Base-by-base conservation (phyloP, 495 filamentous ascomycete species). In the Coniosporium apollinis region DNA sequence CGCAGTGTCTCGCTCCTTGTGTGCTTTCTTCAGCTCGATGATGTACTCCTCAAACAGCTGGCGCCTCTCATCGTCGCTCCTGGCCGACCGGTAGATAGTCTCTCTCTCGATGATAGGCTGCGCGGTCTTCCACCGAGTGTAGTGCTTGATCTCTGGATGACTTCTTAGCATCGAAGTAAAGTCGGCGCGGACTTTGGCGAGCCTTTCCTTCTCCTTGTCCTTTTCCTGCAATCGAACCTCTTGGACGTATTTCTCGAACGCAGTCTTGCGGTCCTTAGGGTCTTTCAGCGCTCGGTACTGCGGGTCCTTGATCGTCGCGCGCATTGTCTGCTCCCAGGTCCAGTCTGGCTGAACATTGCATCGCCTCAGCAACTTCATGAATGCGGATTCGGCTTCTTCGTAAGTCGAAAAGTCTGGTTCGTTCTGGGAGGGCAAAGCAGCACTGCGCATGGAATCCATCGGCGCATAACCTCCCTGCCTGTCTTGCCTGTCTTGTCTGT, bases 121-220 rank as follows among this genome's bases (percentile, higher is more conserved):
- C 38, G 86, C 86, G 20, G 81, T 94, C 67, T 82, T 94, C 91
- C 91, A 97, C 37, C 86, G 79, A 39, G 86, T 94, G 58, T 93
- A 96, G 46, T 93, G 75, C 59, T 87, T 91, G 54, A 99, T 96
- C 61, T 96, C 89, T 48, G 86, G 83, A 56, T 96, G 91, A 42
- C 84, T 86, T 55, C 77, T 82, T 45, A 96, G 66, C 89, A 99
- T 99, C 36, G 76, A 86, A 47, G 74, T 77, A 61, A 96, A 99
- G 62, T 96, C 87, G 55, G 80, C 67, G 43, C 84, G 82, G 46
- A 96, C 69, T 59, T 94, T 96, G 47, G 83, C 72, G 51, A 91
- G 72, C 61, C 89, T 78, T 61, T 94, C 89, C 58, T 89, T 89
- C 51, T 84, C 85, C 50, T 80, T 79, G 46, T 91, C 85, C 61